Evolutionary conservation across 2,329 filamentous ascomycete genomes (phyloP), one percentile per base, ranked within the genome.

Genomic region (Fusarium sp.): DNA sequence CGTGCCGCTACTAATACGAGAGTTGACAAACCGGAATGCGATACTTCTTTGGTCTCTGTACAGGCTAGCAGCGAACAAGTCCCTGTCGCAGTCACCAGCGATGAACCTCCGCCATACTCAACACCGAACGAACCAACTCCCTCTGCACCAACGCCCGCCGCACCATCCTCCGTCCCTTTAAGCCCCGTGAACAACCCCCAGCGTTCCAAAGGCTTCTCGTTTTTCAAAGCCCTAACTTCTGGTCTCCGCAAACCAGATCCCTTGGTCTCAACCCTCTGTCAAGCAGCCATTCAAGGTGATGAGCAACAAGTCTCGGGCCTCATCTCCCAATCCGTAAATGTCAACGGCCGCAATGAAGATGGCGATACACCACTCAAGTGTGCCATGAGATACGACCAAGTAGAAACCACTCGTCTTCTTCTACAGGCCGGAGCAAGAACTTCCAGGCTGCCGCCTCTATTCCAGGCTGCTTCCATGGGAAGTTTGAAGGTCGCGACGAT

Each of bases 211-310:
- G 29, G 37, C n/a, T 41, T 25, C 5, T 61, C 47, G 0, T 37
- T 61, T 21, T 55, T 61, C 18, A 61, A 23, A 15, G 14, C 40
- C 4, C 10, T 61, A 0, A 61, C 40, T 8, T 52, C 58, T 0
- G 21, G 33, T 17, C 31, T 61, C 11, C 56, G 56, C 20, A 61
- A 61, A 3, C 56, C 58, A 2, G 47, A 61, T 17, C 56, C 56
- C 0, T 20, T 61, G 7, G 40, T 46, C 14, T 54, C 58, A 17
- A 15, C 58, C 0, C 21, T 61, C 11, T 61, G 58, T 3, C 56
- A 55, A 4, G 56, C 58, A 4, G 35, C 48, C 6, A 29, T 35
- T 5, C 47, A 25, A 1, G 56, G 56, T 3, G 40, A 61, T 2
- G 58, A 61, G 15, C 35, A 46, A 31, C 58, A 61, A 18, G 41